Conservation (phyloP, 2,329 filamentous ascomycete genomes). For the Aspergillus udagawae region DNA sequence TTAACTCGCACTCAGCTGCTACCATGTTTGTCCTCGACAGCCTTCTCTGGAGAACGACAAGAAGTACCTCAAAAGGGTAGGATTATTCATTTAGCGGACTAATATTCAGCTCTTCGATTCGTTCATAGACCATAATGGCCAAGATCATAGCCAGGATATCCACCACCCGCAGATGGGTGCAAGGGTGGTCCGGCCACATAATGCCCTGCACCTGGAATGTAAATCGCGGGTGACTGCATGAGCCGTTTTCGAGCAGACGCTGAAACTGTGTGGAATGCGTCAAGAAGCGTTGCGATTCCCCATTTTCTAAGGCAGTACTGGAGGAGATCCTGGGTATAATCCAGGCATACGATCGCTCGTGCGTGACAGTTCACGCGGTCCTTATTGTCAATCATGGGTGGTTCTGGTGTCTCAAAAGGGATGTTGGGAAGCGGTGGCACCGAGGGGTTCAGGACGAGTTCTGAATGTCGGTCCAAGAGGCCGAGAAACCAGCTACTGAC, state of each 20-base stretch:
- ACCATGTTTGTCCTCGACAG: not conserved
- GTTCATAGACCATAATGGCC: constrained; percentile 7
- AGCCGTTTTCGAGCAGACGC: constrained; percentile 23
- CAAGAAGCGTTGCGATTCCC: constrained; percentile 26
- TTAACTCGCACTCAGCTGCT: too few relatives aligned
- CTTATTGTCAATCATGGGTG: constrained; percentile 27
- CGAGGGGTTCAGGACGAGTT: constrained; percentile 36
- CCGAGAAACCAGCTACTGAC: constrained; percentile 56
- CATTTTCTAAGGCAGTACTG: constrained; percentile 32
- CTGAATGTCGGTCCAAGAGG: constrained; percentile 51
- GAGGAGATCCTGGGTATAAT: constrained; percentile 30
- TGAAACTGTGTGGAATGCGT: constrained; percentile 32
- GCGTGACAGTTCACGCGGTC: constrained; percentile 32
- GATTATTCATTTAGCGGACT: not conserved
- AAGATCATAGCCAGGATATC: constrained; percentile 11
- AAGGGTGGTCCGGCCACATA: constrained; percentile 13
- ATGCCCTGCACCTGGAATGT: constrained; percentile 12
- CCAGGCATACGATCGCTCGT: constrained; percentile 31
- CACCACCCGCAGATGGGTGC: constrained; percentile 3
- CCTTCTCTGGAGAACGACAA: not conserved
- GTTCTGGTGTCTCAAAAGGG: constrained; percentile 28
- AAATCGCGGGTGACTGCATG: constrained; percentile 19
- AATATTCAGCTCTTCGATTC: not conserved
- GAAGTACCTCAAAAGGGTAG: too few relatives aligned
- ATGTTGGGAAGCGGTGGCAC: constrained; percentile 26